phyloP scores from a whole-genome alignment of 2,329 filamentous ascomycete genomes.

The Pseudogymnoascus sp. region DNA sequence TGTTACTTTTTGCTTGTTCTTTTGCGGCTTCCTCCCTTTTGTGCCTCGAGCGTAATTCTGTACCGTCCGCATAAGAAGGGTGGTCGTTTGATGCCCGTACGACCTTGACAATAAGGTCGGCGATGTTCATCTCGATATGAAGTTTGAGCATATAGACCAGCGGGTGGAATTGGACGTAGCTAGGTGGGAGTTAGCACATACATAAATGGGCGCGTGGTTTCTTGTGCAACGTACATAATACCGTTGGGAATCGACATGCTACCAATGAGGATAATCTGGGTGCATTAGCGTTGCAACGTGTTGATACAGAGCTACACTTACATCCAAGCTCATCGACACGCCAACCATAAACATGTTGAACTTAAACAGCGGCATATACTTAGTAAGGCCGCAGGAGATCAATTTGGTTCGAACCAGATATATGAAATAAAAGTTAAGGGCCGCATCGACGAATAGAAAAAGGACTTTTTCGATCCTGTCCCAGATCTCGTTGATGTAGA shows the following conservation, averaged over 20 bases:
- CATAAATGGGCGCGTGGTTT: background rate
- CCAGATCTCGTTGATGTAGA: constrained; percentile 40
- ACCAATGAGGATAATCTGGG: constrained; percentile 21
- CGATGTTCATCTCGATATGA: constrained; percentile 35
- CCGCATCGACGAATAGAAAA: constrained; percentile 40
- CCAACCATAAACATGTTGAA: constrained; percentile 33
- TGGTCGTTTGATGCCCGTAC: background rate
- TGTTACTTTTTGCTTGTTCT: background rate
- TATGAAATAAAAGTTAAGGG: constrained; percentile 43
- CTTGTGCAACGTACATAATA: constrained; percentile 8
- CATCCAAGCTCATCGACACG: constrained; percentile 32
- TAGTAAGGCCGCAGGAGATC: constrained; percentile 30
- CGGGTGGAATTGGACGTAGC: constrained; percentile 31
- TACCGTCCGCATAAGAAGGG: background rate
- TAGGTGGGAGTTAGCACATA: constrained; percentile 15
- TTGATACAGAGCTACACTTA: constrained; percentile 12
- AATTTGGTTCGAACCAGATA: constrained; percentile 29
- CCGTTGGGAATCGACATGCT: constrained; percentile 30
- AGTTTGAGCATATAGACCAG: constrained; percentile 33
- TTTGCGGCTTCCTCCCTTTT: background rate
- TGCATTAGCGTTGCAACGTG: background rate
- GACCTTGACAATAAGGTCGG: constrained; percentile 26
- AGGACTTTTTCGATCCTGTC: constrained; percentile 43
- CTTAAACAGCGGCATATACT: constrained; percentile 30
- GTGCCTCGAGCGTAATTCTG: background rate